phyloP scores from a whole-genome alignment of 176 grass and related monocot genomes.

The Alopecurus myosuroides region DNA sequence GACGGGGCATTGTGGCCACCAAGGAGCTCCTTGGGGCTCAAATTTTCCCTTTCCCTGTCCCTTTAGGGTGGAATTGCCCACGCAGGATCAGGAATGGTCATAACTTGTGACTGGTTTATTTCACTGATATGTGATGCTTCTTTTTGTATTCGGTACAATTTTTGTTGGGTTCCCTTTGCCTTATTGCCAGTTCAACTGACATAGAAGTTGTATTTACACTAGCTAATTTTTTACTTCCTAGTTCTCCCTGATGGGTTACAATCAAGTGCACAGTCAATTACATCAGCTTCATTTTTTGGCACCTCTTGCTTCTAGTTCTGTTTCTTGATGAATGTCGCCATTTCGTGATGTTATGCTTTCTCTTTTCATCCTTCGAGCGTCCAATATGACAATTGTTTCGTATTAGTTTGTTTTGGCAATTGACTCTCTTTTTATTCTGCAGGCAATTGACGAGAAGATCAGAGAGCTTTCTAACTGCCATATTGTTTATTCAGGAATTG shows the following conservation, averaged over 20 bases:
- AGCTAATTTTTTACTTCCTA: background rate
- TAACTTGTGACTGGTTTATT: background rate
- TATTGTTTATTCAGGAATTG: slow-evolving; percentile 94
- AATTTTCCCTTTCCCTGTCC: background rate
- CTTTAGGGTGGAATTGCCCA: background rate
- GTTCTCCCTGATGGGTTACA: background rate
- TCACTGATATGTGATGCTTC: background rate
- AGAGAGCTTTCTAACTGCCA: slow-evolving; percentile 98
- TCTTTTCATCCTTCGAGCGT: background rate
- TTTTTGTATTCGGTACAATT: background rate
- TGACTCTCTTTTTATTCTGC: slow-evolving; percentile 24
- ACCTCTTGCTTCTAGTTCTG: background rate
- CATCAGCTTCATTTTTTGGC: background rate
- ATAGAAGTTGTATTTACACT: background rate
- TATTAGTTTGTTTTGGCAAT: background rate
- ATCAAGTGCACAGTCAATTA: background rate
- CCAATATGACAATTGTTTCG: background rate
- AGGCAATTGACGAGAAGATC: slow-evolving; percentile 99
- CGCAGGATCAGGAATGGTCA: background rate
- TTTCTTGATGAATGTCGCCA: background rate
- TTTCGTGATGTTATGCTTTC: background rate
- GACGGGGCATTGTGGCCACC: background rate
- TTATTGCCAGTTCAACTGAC: no score
- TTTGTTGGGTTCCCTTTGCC: no score
- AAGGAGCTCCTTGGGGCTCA: background rate